Base-by-base conservation (phyloP, 306 rosid species). In the Lotus japonicus region DNA sequence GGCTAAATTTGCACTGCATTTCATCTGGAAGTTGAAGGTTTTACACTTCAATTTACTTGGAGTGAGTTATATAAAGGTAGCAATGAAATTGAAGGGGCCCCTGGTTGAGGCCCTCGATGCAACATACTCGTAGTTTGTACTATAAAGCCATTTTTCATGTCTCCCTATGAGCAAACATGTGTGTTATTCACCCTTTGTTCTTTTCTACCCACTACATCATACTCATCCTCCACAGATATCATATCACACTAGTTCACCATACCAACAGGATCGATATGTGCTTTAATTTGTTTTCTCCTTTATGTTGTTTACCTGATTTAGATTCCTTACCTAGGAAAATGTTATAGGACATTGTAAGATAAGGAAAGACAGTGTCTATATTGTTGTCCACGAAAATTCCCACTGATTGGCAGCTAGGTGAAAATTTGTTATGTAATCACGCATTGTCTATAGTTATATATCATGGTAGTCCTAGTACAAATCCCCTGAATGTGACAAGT, bases 211-310 rank as follows among this genome's bases (percentile, higher is more conserved):
- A 81, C 63, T 64, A 45, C 46, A 62, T 55, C 50, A 3, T 80
- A 51, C 70, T 79, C 92, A 89, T 73, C 69, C 66, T 85, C 89
- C 91, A 85, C 87, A 76, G 41, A 72, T 53, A 43, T 64, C 76
- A 74, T 72, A 50, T 81, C 80, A 26, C 26, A 2, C 50, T 42
- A 60, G 31, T 46, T 43, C 77, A 68, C n/a, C 67, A 64, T 58
- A 19, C 3, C 21, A 44, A 61, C 61, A 26, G 7, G 42, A 1
- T 38, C 36, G 36, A 31, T n/a, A n/a, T n/a, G n/a, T 76, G 15
- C 64, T 13, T 48, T 26, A 3, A 2, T 26, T 26, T 61, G 52
- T 66, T 39, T 59, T 71, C 60, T 66, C 35, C 52, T 35, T 35
- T 39, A 42, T 67, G 54, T 51, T 83, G 58, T 72, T 72, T 31